Conservation (phyloP, 768 basidiomycete genomes). For the Coprinopsis strossmayeri region DNA sequence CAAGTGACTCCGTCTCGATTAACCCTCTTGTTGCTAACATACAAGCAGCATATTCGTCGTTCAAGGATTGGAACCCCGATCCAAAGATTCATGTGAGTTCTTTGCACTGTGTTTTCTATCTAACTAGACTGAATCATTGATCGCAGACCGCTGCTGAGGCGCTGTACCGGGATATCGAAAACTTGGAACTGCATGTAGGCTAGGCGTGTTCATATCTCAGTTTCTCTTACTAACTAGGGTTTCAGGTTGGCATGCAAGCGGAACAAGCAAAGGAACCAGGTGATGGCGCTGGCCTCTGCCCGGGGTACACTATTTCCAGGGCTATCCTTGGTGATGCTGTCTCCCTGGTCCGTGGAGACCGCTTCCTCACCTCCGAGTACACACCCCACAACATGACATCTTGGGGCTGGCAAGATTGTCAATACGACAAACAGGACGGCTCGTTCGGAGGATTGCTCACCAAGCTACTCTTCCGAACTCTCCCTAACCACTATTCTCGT, state of each 20-base stretch:
- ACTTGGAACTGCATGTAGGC: constrained; percentile 71
- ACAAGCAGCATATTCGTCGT: constrained; percentile 47
- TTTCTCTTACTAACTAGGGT: background rate
- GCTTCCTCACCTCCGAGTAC: constrained; percentile 70
- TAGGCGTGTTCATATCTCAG: background rate
- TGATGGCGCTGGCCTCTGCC: constrained; percentile 72
- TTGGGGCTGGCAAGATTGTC: constrained; percentile 75
- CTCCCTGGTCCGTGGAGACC: constrained; percentile 69
- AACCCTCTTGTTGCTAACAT: background rate
- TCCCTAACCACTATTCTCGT: constrained; percentile 63
- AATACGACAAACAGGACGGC: constrained; percentile 56
- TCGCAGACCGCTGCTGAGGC: constrained; percentile 51
- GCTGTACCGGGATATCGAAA: constrained; percentile 68
- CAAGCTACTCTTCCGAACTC: constrained; percentile 62
- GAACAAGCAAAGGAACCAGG: constrained; percentile 62
- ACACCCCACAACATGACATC: constrained; percentile 76
- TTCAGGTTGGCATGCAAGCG: constrained; percentile 59
- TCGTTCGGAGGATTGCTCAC: constrained; percentile 73
- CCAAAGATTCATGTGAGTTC: constrained; percentile 44
- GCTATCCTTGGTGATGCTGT: constrained; percentile 82
- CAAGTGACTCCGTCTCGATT: constrained; percentile 22
- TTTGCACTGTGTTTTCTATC: constrained; percentile 1
- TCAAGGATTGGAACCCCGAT: constrained; percentile 70
- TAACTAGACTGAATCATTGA: too few species aligned
- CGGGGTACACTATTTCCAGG: constrained; percentile 77